Conservation (phyloP, 805 yeast species). For the Tetrapisispora taiwanensis region DNA sequence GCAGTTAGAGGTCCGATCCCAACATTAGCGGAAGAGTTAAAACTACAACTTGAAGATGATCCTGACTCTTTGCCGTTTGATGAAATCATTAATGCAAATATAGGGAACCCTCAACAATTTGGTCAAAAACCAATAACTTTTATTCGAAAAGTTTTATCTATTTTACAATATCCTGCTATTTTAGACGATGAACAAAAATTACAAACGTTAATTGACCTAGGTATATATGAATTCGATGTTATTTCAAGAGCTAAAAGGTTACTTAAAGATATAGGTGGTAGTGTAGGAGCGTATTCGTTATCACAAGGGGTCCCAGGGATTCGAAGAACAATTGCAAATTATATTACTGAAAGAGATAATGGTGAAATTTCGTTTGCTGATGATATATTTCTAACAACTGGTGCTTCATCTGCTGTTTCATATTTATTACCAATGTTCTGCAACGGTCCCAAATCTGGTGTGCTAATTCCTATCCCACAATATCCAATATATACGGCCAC, state of each 20-base stretch:
- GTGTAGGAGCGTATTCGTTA: slow-evolving; percentile 90
- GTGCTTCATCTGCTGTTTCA: slow-evolving; percentile 92
- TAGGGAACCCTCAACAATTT: slow-evolving; percentile 96
- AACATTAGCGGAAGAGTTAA: slow-evolving; percentile 76
- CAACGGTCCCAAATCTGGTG: slow-evolving; percentile 55
- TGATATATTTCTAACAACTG: slow-evolving; percentile 75
- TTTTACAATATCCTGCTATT: slow-evolving; percentile 76
- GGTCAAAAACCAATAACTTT: slow-evolving; percentile 91
- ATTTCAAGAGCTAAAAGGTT: slow-evolving; percentile 56
- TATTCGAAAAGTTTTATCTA: slow-evolving; percentile 79
- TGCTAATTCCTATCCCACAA: slow-evolving; percentile 94
- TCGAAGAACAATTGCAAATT: slow-evolving; percentile 70
- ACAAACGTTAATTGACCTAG: not conserved
- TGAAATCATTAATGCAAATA: slow-evolving; percentile 76
- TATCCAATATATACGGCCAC: slow-evolving; percentile 95
- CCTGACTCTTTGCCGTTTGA: slow-evolving; percentile 65
- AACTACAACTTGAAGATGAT: slow-evolving; percentile 40
- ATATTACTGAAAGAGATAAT: slow-evolving; percentile 70
- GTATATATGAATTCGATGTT: slow-evolving; percentile 52
- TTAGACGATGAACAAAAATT: slow-evolving; percentile 25
- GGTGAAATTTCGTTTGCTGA: slow-evolving; percentile 58
- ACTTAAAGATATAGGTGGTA: slow-evolving; percentile 49
- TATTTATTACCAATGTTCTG: slow-evolving; percentile 64
- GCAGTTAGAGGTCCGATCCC: slow-evolving; percentile 97
- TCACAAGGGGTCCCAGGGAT: slow-evolving; percentile 77